A percentile compares a stretch with the other conserved stretches of the same genome.
These are phyloP conservation scores for Neurospora sp. DNA, from an alignment of 495 filamentous ascomycete genomes.

Conservation along the genomic window DNA sequence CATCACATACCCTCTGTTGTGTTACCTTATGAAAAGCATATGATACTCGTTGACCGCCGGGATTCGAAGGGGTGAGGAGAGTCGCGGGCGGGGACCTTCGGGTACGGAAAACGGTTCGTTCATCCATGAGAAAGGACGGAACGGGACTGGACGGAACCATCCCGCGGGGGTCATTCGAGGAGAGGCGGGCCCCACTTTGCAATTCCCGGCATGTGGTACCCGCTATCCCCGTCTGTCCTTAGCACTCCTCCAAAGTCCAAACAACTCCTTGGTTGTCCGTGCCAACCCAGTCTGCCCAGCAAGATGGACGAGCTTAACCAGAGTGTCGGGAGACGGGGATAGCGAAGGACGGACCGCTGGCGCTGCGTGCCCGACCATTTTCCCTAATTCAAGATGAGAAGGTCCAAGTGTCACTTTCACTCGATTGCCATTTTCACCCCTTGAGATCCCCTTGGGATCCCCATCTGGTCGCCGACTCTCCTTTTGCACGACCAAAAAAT, in stretches of 20 bases:
- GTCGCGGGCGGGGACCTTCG: background rate
- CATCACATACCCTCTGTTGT: background rate
- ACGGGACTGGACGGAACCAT: background rate
- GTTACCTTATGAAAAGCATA: background rate
- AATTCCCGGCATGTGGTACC: background rate
- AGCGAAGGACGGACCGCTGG: background rate
- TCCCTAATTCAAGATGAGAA: background rate
- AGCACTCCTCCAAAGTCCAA: background rate
- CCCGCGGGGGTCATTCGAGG: background rate
- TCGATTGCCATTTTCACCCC: background rate
- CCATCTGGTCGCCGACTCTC: background rate
- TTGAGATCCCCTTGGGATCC: background rate
- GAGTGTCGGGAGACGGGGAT: background rate
- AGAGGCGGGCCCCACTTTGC: background rate
- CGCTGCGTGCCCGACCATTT: background rate
- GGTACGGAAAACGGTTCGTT: background rate
- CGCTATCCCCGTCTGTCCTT: background rate
- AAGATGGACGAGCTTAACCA: constrained; percentile 3
- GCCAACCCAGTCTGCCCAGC: background rate
- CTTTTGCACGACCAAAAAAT: background rate
- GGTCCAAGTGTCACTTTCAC: constrained; percentile 1
- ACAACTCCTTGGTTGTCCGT: background rate
- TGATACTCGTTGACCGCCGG: background rate
- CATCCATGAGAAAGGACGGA: background rate
- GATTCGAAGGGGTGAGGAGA: background rate